Conservation (phyloP, 164 flowering plant genomes). For the Liquidambar formosana region DNA sequence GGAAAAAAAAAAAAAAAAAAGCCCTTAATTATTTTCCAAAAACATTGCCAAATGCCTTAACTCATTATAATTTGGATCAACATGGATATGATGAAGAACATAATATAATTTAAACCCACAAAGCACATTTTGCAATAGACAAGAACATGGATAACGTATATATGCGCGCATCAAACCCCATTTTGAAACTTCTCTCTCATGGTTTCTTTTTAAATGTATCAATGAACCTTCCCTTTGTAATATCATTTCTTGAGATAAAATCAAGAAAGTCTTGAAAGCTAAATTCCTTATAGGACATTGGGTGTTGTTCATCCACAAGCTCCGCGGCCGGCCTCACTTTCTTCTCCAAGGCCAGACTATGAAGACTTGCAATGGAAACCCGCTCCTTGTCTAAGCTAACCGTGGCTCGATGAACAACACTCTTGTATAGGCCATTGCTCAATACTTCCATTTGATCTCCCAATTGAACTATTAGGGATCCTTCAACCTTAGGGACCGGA, state of each 20-base stretch:
- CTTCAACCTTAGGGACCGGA: conserved; percentile 27
- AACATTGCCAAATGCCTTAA: too few species aligned
- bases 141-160: too few species aligned
- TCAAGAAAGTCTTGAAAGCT: conserved; percentile 41
- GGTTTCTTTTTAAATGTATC: conserved; percentile 30
- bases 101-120: too few species aligned
- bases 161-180: too few species aligned
- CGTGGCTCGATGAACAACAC: conserved; percentile 32
- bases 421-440: conserved; percentile 39
- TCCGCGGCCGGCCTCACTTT: conserved; percentile 29
- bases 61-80: too few species aligned
- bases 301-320: conserved; percentile 35
- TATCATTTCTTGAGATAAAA: conserved; percentile 24
- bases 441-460: conserved; percentile 51
- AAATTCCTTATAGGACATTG: conserved; percentile 25
- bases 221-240: conserved; percentile 25
- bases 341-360: conserved; percentile 32
- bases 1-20: too few species aligned
- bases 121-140: too few species aligned
- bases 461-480: conserved; percentile 29
- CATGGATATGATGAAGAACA: too few species aligned
- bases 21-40: too few species aligned
- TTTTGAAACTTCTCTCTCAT: too few species aligned
- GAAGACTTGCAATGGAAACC: conserved; percentile 37
- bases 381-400: conserved; percentile 22